Percentiles rank a stretch among this genome's conserved stretches.
Conservation (phyloP, 768 basidiomycete species). For the Trametes cubensis region DNA sequence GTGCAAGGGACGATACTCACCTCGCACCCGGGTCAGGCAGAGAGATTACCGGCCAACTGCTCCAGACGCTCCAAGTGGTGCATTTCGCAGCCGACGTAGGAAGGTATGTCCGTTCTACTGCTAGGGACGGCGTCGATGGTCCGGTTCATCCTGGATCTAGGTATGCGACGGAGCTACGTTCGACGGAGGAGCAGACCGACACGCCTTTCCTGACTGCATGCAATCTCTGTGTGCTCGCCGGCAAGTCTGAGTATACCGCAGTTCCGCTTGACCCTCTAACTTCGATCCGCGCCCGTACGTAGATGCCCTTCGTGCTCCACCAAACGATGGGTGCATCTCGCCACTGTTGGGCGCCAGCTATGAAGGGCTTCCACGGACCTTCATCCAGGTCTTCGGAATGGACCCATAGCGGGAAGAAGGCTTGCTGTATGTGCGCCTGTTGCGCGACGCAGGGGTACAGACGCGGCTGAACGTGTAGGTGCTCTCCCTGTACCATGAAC, state of each 20-base stretch:
- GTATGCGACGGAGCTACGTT: constrained; percentile 2
- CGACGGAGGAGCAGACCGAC: constrained; percentile 6
- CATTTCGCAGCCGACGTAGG: constrained; percentile 26
- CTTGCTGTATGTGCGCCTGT: constrained; percentile 19
- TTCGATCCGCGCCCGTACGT: neutral
- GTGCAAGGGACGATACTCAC: constrained; percentile 28
- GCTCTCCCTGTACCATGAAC: neutral
- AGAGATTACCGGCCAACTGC: constrained; percentile 31
- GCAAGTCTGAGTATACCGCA: neutral
- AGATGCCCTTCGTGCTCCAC: neutral
- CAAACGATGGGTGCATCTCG: constrained; percentile 9
- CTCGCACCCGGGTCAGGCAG: constrained; percentile 12
- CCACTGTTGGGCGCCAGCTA: constrained; percentile 14
- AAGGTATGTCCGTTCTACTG: constrained; percentile 19
- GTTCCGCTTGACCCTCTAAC: neutral
- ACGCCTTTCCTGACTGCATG: constrained; percentile 14
- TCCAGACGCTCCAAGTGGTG: constrained; percentile 28
- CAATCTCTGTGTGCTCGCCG: constrained; percentile 5
- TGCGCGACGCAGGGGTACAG: constrained; percentile 23
- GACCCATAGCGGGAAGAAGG: constrained; percentile 29
- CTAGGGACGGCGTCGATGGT: neutral
- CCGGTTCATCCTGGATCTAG: neutral
- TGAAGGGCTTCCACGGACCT: constrained; percentile 19
- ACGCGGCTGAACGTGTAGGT: constrained; percentile 20
- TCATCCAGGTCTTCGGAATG: constrained; percentile 24